These are phyloP conservation scores for Aspergillus sclerotioniger DNA, from an alignment of 495 filamentous ascomycete species.

Conservation along the genomic window DNA sequence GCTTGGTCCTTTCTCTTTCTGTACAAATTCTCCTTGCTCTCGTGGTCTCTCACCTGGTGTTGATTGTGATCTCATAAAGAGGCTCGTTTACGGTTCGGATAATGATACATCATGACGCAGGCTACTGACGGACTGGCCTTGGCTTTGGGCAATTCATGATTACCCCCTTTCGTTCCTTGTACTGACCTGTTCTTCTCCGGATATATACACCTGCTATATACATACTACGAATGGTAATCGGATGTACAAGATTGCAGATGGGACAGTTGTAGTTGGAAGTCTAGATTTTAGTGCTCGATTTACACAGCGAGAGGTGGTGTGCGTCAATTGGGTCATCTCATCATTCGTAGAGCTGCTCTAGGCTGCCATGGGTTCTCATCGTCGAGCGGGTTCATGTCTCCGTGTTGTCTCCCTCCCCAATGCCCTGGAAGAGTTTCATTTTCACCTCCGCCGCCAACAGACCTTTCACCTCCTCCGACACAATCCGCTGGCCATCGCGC, in stretches of 20 bases:
- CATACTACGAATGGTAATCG: conserved; percentile 6
- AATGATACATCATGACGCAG: conserved; percentile 19
- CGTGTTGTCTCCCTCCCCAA: conserved; percentile 37
- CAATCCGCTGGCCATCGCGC: conserved; percentile 74
- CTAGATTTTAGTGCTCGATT: background rate
- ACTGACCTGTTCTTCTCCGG: conserved; percentile 11
- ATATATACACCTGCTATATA: conserved; percentile 18
- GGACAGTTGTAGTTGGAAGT: background rate
- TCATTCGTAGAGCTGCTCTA: conserved; percentile 6
- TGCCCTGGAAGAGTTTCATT: conserved; percentile 74
- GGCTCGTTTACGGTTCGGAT: conserved; percentile 17
- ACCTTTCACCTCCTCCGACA: conserved; percentile 82
- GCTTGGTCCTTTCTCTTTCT: conserved; percentile 11
- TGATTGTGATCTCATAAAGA: conserved; percentile 4
- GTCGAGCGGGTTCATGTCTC: background rate
- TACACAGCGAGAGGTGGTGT: background rate
- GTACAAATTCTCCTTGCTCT: conserved; percentile 13
- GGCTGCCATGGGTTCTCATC: no score
- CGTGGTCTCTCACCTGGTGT: conserved; percentile 6
- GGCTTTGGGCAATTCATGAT: conserved; percentile 11
- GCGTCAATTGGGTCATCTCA: conserved; percentile 8
- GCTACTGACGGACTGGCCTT: conserved; percentile 15
- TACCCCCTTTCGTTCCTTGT: conserved; percentile 3
- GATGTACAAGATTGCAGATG: background rate
- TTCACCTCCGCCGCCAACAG: conserved; percentile 81